Conservation (phyloP, 148 eudicot genomes). For the Euryodendron excelsum region DNA sequence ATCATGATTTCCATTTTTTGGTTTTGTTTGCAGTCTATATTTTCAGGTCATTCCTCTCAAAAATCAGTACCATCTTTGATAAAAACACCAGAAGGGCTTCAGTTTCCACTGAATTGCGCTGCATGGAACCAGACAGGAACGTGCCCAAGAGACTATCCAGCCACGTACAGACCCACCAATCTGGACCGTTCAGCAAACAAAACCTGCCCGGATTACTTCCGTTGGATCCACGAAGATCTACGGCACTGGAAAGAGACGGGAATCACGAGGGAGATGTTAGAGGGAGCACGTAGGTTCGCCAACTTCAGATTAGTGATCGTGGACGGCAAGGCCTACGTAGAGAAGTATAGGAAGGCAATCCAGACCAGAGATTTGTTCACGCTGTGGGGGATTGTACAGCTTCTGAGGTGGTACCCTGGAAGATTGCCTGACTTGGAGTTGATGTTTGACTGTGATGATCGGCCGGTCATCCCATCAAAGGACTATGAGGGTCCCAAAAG, state of each 20-base stretch:
- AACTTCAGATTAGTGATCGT: constrained; percentile 51
- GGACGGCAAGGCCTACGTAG: constrained; percentile 50
- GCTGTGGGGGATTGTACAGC: constrained; percentile 63
- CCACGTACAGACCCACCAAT: constrained; percentile 9
- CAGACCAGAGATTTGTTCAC: constrained; percentile 63
- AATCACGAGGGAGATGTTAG: constrained; percentile 50
- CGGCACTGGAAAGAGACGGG: constrained; percentile 58
- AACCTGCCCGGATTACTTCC: constrained; percentile 69
- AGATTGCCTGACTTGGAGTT: constrained; percentile 62
- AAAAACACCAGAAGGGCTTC: constrained; percentile 1
- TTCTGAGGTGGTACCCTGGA: constrained; percentile 57
- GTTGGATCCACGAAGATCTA: constrained; percentile 73
- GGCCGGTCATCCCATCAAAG: constrained; percentile 32
- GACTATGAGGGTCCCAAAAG: constrained; percentile 23
- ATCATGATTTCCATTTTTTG: not conserved
- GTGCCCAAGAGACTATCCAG: constrained; percentile 38
- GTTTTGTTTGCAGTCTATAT: constrained; percentile 17
- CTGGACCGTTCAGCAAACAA: constrained; percentile 14
- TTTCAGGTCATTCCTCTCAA: constrained; percentile 4
- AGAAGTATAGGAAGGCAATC: constrained; percentile 40
- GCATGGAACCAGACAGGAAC: constrained; percentile 25
- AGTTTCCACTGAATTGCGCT: constrained; percentile 37
- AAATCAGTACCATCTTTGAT: not conserved
- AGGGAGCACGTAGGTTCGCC: constrained; percentile 40
- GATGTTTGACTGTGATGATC: constrained; percentile 57